Evolutionary conservation across 2,329 filamentous ascomycete genomes (phyloP), one percentile per base, ranked within the genome.

Genomic region (Cladosporium sp.): DNA sequence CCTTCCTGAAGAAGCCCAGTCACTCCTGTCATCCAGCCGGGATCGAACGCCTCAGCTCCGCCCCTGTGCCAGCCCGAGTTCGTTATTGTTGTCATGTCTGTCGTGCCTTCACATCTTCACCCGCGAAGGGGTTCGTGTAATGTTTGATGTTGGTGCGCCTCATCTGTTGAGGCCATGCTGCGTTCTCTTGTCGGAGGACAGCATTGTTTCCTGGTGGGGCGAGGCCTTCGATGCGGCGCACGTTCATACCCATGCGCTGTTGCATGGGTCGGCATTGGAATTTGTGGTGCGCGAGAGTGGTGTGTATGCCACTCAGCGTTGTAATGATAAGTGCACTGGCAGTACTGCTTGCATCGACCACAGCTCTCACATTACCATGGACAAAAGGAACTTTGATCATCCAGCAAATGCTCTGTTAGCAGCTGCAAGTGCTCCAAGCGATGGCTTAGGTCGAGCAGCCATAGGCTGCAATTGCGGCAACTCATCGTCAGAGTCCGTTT

Each of bases 401-500:
- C 47, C 35, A 22, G 32, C 47, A 37, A 37, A 15, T 8, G 47
- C 34, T 32, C 8, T 50, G 4, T 25, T 25, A 6, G 13, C 40
- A 17, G 40, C 40, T 4, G 52, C 40, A 24, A 22, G 32, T 28
- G 52, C 40, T 34, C 10, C n/a, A 9, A 19, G 32, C 2, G 52
- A 47, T 13, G 42, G 13, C 40, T 36, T 55, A 12, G 20, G 15
- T 20, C 40, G 28, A 13, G 52, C 15, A 17, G 10, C 20, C 40
- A 36, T 28, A 7, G 40, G 52, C n/a, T n/a, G 40, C 9, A 35
- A n/a, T 28, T 24, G 39, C 20, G 40, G 40, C 40, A 25, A 13
- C 15, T 55, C 52, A n/a, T 32, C 52, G 4, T 55, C 52, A 6
- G 52, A 55, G 19, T 36, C 52, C 40, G n/a, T 37, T 20, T 55